Percentiles rank a stretch among this genome's conserved stretches.
Conservation (phyloP, 176 grass and related monocot species). For the Aegilops longissima region DNA sequence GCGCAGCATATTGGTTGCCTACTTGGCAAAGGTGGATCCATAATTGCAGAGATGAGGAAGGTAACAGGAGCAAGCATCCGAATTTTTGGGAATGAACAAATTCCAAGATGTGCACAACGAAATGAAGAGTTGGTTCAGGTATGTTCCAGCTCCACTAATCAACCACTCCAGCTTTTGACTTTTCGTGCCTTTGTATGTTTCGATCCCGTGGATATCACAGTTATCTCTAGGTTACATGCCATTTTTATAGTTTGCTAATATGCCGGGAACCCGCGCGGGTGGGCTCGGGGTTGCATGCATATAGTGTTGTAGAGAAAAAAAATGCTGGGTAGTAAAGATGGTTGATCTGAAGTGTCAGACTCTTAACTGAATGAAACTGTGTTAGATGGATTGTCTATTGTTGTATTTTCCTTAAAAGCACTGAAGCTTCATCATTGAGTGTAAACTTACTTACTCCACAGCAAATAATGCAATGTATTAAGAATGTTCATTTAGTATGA, state of each 20-base stretch:
- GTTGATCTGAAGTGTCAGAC: slow-evolving; percentile 16
- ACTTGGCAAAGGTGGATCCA: slow-evolving; percentile 72
- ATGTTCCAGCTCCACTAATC: slow-evolving; percentile 22
- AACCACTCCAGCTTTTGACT: not conserved
- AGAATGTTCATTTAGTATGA: not conserved
- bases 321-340: not conserved
- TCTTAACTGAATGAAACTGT: not conserved
- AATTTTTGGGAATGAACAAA: slow-evolving; percentile 70
- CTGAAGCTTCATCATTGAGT: not conserved
- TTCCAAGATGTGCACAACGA: slow-evolving; percentile 67
- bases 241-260: slow-evolving; percentile 8
- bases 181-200: slow-evolving; percentile 9
- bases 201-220: not conserved
- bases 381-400: not conserved
- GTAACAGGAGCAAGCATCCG: slow-evolving; percentile 74
- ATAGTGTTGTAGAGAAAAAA: not conserved
- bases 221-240: slow-evolving; percentile 1
- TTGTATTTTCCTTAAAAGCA: not conserved
- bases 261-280: not conserved
- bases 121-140: slow-evolving; percentile 88
- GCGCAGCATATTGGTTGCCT: slow-evolving; percentile 72
- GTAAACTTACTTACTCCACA: not conserved
- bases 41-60: slow-evolving; percentile 83
- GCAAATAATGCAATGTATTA: not conserved
- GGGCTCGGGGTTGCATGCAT: too few relatives aligned